A percentile compares a stretch with the other conserved stretches of the same genome.
Evolutionary conservation across 2,329 filamentous ascomycete species (phyloP).

Genomic region (Gaeumannomyces tritici): DNA sequence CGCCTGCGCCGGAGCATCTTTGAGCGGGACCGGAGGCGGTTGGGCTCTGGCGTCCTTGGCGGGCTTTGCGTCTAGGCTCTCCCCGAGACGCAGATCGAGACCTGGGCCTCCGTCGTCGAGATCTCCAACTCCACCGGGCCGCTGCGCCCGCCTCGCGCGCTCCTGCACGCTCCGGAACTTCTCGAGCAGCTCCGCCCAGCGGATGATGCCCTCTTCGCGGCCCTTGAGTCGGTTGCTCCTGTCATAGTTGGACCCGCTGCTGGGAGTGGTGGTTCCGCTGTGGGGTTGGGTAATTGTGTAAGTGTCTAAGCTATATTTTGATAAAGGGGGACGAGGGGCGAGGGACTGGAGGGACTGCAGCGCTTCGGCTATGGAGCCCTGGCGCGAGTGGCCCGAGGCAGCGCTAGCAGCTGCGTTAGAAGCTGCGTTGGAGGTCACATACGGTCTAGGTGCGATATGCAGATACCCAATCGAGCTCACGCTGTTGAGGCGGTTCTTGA

Average conservation of each 20-base stretch:
- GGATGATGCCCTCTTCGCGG: conserved; percentile 74
- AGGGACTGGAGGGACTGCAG: conserved; percentile 14
- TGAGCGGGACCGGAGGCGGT: conserved; percentile 32
- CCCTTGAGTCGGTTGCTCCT: conserved; percentile 69
- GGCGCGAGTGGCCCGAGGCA: conserved; percentile 14
- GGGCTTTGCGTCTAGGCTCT: conserved; percentile 28
- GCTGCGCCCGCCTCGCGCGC: conserved; percentile 62
- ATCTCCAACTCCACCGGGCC: conserved; percentile 41
- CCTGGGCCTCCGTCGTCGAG: conserved; percentile 37
- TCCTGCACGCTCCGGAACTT: conserved; percentile 93
- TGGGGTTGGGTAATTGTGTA: conserved; percentile 19
- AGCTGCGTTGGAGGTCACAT: conserved; percentile 29
- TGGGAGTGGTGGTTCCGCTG: conserved; percentile 35
- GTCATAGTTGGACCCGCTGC: conserved; percentile 50
- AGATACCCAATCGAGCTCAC: conserved; percentile 95
- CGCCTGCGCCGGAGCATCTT: conserved; percentile 37
- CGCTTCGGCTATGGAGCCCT: conserved; percentile 22
- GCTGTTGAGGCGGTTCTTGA: conserved; percentile 94
- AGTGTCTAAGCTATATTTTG: conserved; percentile 14
- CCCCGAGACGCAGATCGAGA: conserved; percentile 27
- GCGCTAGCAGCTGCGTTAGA: not conserved
- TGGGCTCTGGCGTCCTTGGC: conserved; percentile 25
- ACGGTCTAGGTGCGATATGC: conserved; percentile 72
- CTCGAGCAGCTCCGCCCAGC: conserved; percentile 87
- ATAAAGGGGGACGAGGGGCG: conserved; percentile 5